Base-by-base conservation (phyloP, 1,284 basidiomycete species). In the Heterobasidion parviporum region DNA sequence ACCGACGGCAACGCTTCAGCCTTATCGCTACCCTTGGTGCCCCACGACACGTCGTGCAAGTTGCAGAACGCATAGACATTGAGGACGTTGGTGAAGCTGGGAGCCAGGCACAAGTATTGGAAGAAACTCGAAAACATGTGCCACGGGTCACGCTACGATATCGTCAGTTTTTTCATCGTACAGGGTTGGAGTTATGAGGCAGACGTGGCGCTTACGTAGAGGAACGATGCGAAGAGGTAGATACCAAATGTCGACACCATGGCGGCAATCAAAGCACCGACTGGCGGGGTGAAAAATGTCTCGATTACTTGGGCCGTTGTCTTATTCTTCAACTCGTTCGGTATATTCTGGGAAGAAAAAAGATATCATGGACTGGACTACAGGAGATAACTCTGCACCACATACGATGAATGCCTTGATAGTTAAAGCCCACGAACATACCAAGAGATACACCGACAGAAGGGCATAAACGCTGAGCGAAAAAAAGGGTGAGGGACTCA, bases 61-160 rank as follows among this genome's bases (percentile, higher is more conserved):
- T 95, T 96, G 71, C 94, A 97, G 77, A 98, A 98, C 0, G 94
- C 93, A 67, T 97, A 98, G 36, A 96, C 92, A 70, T 97, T 97
- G 63, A 98, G 81, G 33, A 97, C 87, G 66, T 97, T 98, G 52
- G 87, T 94, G 74, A 96, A 95, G 63, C 89, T 92, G 0, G 92
- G 92, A 15, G 94, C 94, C 54, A 97, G 71, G 61, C 87, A 83
- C 63, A 97, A 74, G 70, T 97, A 98, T 70, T 97, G 95, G 62
- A 89, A 77, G 79, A 98, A 95, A 65, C 92, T 94, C n/a, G 92
- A 93, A 70, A 96, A 83, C 87, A 99, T 92, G 70, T 98, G 95
- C 95, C 95, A 98, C 6, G 95, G 95, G 72, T 98, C 95, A 58
- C 89, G 83, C 89, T 94, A 61, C 12, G 58, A 58, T 15, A 49